Conservation (phyloP, 2,329 filamentous ascomycete genomes). For the Chaetomiaceae sp. region DNA sequence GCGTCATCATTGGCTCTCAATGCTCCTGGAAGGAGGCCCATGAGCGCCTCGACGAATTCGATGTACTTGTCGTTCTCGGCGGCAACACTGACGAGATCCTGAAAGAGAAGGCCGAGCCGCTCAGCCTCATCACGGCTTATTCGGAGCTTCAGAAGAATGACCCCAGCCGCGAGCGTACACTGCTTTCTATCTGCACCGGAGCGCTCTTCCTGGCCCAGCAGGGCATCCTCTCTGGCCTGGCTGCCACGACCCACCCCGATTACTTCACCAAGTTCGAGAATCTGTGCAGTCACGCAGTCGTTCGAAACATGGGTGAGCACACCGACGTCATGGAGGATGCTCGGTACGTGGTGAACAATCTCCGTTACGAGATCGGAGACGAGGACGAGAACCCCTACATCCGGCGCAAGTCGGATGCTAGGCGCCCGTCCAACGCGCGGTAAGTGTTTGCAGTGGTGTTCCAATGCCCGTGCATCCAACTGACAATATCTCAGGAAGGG, state of each 20-base stretch:
- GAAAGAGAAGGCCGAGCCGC: conserved; percentile 63
- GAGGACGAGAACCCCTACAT: conserved; percentile 82
- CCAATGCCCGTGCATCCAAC: background rate
- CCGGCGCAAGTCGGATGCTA: conserved; percentile 65
- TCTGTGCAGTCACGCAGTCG: conserved; percentile 69
- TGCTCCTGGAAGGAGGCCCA: conserved; percentile 75
- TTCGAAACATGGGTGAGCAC: conserved; percentile 66
- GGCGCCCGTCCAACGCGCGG: conserved; percentile 58
- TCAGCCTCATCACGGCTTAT: conserved; percentile 70
- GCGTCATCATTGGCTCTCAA: conserved; percentile 67
- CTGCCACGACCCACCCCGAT: conserved; percentile 79
- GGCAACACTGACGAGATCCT: conserved; percentile 62
- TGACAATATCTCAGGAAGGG: conserved; percentile 59
- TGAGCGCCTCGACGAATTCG: conserved; percentile 68
- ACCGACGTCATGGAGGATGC: conserved; percentile 77
- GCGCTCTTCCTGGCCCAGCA: conserved; percentile 71
- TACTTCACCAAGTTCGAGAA: conserved; percentile 77
- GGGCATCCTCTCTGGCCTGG: conserved; percentile 72
- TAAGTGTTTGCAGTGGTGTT: conserved; percentile 33
- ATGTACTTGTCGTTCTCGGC: conserved; percentile 74
- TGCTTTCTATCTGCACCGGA: conserved; percentile 76
- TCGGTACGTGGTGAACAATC: conserved; percentile 86
- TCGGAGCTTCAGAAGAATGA: conserved; percentile 76
- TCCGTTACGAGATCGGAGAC: conserved; percentile 78
- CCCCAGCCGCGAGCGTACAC: conserved; percentile 72